phyloP scores from a whole-genome alignment of 257 asterid genomes.

The Capsicum rhomboideum region DNA sequence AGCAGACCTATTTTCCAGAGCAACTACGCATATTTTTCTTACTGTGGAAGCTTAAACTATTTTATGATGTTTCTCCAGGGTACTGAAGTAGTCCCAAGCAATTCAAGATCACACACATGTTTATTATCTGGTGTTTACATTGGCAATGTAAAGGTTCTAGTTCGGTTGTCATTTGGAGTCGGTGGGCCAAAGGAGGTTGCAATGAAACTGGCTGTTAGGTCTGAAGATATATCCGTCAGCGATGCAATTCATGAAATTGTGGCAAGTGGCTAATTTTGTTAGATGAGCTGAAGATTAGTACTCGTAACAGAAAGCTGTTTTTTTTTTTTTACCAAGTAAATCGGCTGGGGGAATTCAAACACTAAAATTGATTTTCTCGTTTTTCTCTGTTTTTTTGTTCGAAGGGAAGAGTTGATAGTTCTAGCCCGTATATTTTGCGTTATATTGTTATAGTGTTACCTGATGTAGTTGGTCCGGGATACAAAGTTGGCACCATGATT shows the following conservation, averaged over 20 bases:
- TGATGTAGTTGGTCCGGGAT: neutral
- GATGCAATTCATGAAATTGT: slow-evolving; percentile 93
- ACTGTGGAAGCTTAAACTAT: neutral
- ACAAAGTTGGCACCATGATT: neutral
- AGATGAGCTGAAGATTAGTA: neutral
- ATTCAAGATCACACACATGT: slow-evolving; percentile 90
- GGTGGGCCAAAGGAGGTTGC: slow-evolving; percentile 87
- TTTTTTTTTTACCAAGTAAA: neutral
- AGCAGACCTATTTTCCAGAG: too few species aligned
- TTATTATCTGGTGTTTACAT: slow-evolving; percentile 87
- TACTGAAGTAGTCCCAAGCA: slow-evolving; percentile 70
- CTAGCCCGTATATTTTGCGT: slow-evolving; percentile 1
- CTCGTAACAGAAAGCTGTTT: neutral
- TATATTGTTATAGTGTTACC: neutral
- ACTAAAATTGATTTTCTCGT: neutral
- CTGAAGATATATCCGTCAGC: slow-evolving; percentile 75
- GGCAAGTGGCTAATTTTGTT: slow-evolving; percentile 61
- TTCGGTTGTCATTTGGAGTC: slow-evolving; percentile 80
- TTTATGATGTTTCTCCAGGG: slow-evolving; percentile 44
- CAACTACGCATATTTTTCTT: neutral
- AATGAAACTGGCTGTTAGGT: slow-evolving; percentile 91
- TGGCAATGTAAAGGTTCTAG: slow-evolving; percentile 87
- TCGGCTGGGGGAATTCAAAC: neutral
- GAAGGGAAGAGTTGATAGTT: neutral
- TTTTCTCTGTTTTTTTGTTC: neutral